phyloP scores from a whole-genome alignment of 805 yeast species.

The Tetrapisispora taiwanensis region DNA sequence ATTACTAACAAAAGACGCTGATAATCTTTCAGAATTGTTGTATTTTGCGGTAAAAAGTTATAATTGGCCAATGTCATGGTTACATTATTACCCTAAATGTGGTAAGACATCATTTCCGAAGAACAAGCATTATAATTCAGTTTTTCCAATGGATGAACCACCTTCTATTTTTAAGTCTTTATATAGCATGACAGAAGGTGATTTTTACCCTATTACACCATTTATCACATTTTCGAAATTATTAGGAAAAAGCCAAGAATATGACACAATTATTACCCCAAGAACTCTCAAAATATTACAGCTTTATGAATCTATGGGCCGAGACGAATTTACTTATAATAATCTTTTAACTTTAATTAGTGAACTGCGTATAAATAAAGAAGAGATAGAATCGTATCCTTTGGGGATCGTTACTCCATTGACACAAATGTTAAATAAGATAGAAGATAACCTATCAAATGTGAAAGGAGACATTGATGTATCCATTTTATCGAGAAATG shows the following conservation, averaged over 20 bases:
- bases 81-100: slow-evolving; percentile 36
- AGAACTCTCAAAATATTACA: slow-evolving; percentile 49
- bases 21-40: slow-evolving; percentile 43
- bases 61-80: slow-evolving; percentile 69
- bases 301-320: slow-evolving; percentile 52
- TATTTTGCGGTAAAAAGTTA: slow-evolving; percentile 54
- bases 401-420: slow-evolving; percentile 61
- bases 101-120: neutral
- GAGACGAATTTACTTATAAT: slow-evolving; percentile 39
- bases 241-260: slow-evolving; percentile 43
- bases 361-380: slow-evolving; percentile 41
- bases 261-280: slow-evolving; percentile 56
- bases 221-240: slow-evolving; percentile 59
- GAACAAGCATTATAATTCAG: slow-evolving; percentile 5
- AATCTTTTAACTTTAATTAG: slow-evolving; percentile 55
- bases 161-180: slow-evolving; percentile 35
- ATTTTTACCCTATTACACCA: slow-evolving; percentile 29
- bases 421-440: slow-evolving; percentile 44
- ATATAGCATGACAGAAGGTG: slow-evolving; percentile 26
- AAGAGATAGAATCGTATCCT: slow-evolving; percentile 60
- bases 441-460: slow-evolving; percentile 44
- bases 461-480: slow-evolving; percentile 39
- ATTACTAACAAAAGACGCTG: slow-evolving; percentile 29
- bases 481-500: slow-evolving; percentile 58
- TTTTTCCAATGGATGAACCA: slow-evolving; percentile 28